phyloP scores from a whole-genome alignment of 306 rosid species.

The Quercus alba region DNA sequence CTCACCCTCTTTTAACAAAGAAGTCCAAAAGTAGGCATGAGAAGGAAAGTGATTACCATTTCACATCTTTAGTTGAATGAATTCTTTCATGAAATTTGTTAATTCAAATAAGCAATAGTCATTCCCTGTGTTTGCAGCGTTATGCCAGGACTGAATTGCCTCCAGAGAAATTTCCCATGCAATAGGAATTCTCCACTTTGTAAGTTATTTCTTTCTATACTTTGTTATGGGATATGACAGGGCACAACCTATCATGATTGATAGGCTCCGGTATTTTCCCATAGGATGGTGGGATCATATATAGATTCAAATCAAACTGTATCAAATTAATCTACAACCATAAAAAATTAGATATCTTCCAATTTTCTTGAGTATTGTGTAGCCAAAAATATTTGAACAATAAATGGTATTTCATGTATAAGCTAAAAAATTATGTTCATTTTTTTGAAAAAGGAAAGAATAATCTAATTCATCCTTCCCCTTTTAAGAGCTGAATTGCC shows the following conservation, averaged over 20 bases:
- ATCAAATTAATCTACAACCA: too few relatives aligned
- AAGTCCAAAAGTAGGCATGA: not conserved
- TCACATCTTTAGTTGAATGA: not conserved
- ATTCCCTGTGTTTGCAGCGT: conserved; percentile 46
- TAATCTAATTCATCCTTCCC: too few relatives aligned
- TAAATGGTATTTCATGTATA: too few relatives aligned
- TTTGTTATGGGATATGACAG: not conserved
- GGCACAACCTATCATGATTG: too few relatives aligned
- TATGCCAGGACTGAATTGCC: conserved; percentile 62
- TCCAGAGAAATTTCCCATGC: conserved; percentile 69
- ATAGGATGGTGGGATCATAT: not conserved
- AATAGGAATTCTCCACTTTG: conserved; percentile 45
- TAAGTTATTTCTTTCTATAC: conserved; percentile 25
- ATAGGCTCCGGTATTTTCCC: not conserved
- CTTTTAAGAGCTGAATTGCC: too few relatives aligned
- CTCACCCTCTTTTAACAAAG: not conserved
- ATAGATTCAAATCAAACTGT: too few relatives aligned
- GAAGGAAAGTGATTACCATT: not conserved
- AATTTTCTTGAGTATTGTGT: too few relatives aligned
- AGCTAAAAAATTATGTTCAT: too few relatives aligned
- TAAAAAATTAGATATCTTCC: too few relatives aligned
- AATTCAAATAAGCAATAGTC: too few relatives aligned
- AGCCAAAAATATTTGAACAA: too few relatives aligned
- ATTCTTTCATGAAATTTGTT: not conserved
- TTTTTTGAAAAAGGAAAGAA: too few relatives aligned